Conservation (phyloP, 1,284 basidiomycete genomes). For the Ceratobasidium sp. region DNA sequence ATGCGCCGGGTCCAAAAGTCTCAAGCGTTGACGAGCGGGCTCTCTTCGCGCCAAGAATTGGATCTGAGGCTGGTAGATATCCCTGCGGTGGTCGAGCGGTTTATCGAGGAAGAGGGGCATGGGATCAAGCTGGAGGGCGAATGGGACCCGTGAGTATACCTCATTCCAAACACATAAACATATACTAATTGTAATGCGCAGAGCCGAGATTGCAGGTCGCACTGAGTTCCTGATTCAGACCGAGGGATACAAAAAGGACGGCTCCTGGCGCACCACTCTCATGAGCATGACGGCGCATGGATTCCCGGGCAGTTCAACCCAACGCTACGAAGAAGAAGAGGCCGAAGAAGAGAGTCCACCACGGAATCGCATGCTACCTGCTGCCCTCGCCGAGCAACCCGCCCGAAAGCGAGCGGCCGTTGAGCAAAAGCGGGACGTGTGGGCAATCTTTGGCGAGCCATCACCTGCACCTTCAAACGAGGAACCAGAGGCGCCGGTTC, state of each 20-base stretch:
- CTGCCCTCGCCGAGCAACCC: conserved; percentile 5
- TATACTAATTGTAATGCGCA: background rate
- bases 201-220: conserved; percentile 23
- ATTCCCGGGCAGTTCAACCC: background rate
- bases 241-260: conserved; percentile 18
- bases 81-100: conserved; percentile 12
- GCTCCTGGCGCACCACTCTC: conserved; percentile 4
- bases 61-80: conserved; percentile 17
- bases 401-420: background rate
- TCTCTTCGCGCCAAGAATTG: conserved; percentile 20
- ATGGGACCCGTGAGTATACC: conserved; percentile 5
- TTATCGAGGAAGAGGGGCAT: conserved; percentile 25
- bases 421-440: too few species aligned
- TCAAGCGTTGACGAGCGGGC: conserved; percentile 8
- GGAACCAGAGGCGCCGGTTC: background rate
- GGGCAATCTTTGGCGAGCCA: too few species aligned
- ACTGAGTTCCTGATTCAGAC: conserved; percentile 11
- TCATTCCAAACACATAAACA: background rate
- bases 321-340: background rate
- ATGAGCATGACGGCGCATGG: conserved; percentile 2
- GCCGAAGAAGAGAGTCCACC: background rate
- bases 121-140: conserved; percentile 28
- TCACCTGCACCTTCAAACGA: too few species aligned
- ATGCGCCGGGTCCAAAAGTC: conserved; percentile 25
- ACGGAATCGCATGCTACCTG: background rate